Conservation (phyloP, 1,284 basidiomycete species). For the Boletus hoseneyae region DNA sequence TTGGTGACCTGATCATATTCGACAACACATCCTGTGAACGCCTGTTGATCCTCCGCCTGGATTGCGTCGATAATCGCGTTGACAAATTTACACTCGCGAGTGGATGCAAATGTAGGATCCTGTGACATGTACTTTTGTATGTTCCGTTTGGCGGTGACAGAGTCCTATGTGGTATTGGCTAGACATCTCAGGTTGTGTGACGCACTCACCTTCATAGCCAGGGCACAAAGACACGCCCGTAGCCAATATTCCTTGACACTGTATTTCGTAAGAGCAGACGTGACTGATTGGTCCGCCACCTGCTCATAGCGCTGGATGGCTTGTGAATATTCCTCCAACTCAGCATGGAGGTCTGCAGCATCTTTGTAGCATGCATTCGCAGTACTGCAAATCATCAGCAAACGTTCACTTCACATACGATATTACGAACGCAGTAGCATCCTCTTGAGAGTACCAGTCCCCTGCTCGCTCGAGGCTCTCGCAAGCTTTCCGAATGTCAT, state of each 20-base stretch:
- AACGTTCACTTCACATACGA: not conserved
- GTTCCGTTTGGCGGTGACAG: constrained; percentile 80
- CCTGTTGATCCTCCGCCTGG: constrained; percentile 75
- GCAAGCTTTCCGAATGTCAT: constrained; percentile 78
- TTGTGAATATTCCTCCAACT: constrained; percentile 80
- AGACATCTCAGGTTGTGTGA: not conserved
- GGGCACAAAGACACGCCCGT: constrained; percentile 81
- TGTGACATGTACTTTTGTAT: constrained; percentile 70
- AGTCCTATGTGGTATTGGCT: constrained; percentile 54
- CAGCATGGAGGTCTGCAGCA: constrained; percentile 92
- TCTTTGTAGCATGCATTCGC: constrained; percentile 96
- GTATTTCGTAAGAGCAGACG: constrained; percentile 91
- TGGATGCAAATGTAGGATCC: constrained; percentile 81
- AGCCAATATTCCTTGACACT: constrained; percentile 99
- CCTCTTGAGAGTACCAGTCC: constrained; percentile 98
- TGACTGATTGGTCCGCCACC: constrained; percentile 85
- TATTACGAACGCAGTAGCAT: constrained; percentile 79
- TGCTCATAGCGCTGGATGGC: constrained; percentile 90
- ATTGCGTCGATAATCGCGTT: constrained; percentile 74
- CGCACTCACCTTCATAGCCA: constrained; percentile 78
- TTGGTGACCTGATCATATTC: constrained; percentile 89
- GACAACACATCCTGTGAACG: constrained; percentile 75
- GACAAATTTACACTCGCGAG: constrained; percentile 88
- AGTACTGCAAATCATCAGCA: constrained; percentile 54
- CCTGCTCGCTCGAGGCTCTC: constrained; percentile 91